These are phyloP conservation scores for Colletotrichum higginsianum DNA, from an alignment of 2,329 filamentous ascomycete genomes.

Conservation along the genomic window DNA sequence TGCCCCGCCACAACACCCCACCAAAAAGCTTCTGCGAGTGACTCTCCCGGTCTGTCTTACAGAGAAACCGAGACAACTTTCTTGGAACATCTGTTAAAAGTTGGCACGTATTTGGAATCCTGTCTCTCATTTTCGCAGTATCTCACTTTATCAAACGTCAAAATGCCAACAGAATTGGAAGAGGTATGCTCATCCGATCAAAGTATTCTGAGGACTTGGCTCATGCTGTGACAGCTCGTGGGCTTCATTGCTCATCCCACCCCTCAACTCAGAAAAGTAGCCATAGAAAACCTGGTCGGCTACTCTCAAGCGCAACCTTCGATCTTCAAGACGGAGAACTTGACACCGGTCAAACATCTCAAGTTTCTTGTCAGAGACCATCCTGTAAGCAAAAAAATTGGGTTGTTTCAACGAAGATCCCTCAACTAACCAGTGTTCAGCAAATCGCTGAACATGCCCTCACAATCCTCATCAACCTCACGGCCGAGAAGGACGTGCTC, in stretches of 20 bases:
- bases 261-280: slow-evolving; percentile 88
- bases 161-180: slow-evolving; percentile 84
- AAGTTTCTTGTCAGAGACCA: slow-evolving; percentile 91
- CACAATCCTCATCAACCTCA: slow-evolving; percentile 90
- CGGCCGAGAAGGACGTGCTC: slow-evolving; percentile 82
- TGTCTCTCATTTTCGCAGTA: background rate
- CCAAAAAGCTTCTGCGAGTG: slow-evolving; percentile 43
- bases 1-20: slow-evolving; percentile 42
- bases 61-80: slow-evolving; percentile 31
- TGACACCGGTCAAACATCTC: slow-evolving; percentile 86
- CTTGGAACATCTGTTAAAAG: slow-evolving; percentile 25
- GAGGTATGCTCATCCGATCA: slow-evolving; percentile 66
- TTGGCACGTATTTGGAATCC: slow-evolving; percentile 1
- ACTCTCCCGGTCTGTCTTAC: slow-evolving; percentile 39
- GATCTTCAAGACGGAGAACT: slow-evolving; percentile 86
- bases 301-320: slow-evolving; percentile 81
- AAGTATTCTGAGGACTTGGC: slow-evolving; percentile 29
- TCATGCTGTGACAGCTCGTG: slow-evolving; percentile 76
- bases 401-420: background rate
- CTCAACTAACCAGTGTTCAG: slow-evolving; percentile 56
- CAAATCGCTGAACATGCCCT: slow-evolving; percentile 94
- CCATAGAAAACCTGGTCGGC: slow-evolving; percentile 88
- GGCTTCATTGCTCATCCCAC: slow-evolving; percentile 95
- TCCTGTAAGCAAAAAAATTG: slow-evolving; percentile 66
- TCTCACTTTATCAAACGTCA: slow-evolving; percentile 5